Percentiles rank a stretch among this genome's conserved stretches.
These are phyloP conservation scores for Naganishia liquefaciens DNA, from an alignment of 1,284 basidiomycete species.

Conservation along the genomic window DNA sequence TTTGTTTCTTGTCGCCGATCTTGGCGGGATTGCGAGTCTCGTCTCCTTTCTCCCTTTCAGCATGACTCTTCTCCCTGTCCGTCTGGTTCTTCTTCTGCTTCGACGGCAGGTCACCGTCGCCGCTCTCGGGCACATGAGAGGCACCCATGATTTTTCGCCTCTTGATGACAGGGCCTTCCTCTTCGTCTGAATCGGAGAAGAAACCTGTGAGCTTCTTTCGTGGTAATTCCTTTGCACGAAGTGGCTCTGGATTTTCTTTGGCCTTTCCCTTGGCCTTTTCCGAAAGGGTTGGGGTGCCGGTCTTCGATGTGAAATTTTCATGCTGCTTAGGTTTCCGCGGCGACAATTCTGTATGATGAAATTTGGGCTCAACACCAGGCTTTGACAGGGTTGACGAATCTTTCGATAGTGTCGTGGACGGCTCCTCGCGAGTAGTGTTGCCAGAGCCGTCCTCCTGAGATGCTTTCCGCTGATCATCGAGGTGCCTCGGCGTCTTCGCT, in stretches of 20 bases:
- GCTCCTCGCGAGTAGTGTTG: neutral
- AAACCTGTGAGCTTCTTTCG: constrained; percentile 6
- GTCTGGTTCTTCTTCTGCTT: constrained; percentile 7
- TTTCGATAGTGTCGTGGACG: neutral
- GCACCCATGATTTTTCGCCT: constrained; percentile 19
- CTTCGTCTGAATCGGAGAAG: constrained; percentile 22
- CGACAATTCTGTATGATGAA: neutral
- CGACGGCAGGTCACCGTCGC: neutral
- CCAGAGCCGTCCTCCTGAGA: neutral
- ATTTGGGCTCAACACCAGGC: neutral
- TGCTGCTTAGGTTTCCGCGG: neutral
- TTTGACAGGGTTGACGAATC: neutral
- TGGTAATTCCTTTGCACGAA: constrained; percentile 1
- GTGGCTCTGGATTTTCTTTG: constrained; percentile 5
- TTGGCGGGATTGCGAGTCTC: neutral
- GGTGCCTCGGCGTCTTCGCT: too few species aligned
- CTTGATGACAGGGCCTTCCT: constrained; percentile 18
- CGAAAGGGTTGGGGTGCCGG: neutral
- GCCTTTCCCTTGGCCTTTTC: constrained; percentile 22
- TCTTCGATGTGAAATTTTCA: neutral
- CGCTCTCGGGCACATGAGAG: neutral
- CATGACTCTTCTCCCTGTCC: constrained; percentile 1
- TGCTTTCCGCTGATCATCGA: neutral
- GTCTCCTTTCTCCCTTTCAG: constrained; percentile 8
- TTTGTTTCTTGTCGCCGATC: constrained; percentile 21